phyloP scores from a whole-genome alignment of 1,284 basidiomycete species.

The Leccinum variabile region DNA sequence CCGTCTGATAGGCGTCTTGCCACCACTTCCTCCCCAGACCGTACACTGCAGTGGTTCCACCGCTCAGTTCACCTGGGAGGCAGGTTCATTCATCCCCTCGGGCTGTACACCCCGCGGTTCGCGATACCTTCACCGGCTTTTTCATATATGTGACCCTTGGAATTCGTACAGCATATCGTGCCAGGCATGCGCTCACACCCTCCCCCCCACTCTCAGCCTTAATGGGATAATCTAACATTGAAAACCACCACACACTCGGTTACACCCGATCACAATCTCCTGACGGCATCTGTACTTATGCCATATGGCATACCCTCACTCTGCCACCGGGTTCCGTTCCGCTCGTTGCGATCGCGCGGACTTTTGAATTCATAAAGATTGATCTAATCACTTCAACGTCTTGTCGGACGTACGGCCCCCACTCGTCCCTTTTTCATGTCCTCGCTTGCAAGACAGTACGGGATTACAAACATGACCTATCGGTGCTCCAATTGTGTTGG shows the following conservation, averaged over 20 bases:
- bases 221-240: slow-evolving; percentile 23
- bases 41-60: slow-evolving; percentile 13
- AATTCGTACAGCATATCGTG: slow-evolving; percentile 21
- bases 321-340: slow-evolving; percentile 37
- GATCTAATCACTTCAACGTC: slow-evolving; percentile 28
- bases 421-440: slow-evolving; percentile 15
- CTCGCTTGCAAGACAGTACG: slow-evolving; percentile 14
- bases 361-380: slow-evolving; percentile 17
- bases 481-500: slow-evolving; percentile 7
- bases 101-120: slow-evolving; percentile 13
- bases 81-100: background rate
- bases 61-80: background rate
- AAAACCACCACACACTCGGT: slow-evolving; percentile 20
- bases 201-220: slow-evolving; percentile 9
- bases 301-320: slow-evolving; percentile 37
- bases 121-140: slow-evolving; percentile 13
- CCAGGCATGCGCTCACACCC: slow-evolving; percentile 18
- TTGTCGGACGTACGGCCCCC: slow-evolving; percentile 27
- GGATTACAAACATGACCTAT: slow-evolving; percentile 16
- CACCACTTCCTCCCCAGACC: slow-evolving; percentile 3
- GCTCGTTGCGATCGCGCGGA: slow-evolving; percentile 34
- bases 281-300: slow-evolving; percentile 36
- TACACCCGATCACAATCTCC: slow-evolving; percentile 27
- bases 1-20: slow-evolving; percentile 20
- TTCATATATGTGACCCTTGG: slow-evolving; percentile 30